Base-by-base conservation (phyloP, 192 early-diverging fungal genomes). In the Backusella luteola region DNA sequence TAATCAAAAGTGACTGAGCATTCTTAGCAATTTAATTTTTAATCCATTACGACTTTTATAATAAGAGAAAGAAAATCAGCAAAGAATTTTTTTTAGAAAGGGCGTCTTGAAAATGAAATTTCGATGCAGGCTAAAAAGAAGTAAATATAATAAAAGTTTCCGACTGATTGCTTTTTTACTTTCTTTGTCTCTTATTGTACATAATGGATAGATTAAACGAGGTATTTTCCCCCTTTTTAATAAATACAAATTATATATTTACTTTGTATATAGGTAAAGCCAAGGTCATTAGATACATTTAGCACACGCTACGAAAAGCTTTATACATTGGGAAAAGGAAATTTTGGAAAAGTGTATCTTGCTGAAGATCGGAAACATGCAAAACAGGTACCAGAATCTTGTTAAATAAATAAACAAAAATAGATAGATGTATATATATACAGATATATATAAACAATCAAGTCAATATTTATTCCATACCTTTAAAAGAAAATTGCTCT, bases 261-360 rank as follows among this genome's bases (percentile, higher is more conserved):
- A 75, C 11, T 46, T 6, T 41, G 23, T 42, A 15, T 19, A 17
- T 42, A 77, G 70, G 46, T 66, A 7, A 72, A 72, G 19, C 11
- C 56, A 41, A 38, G 76, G 32, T 42, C 49, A 52, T 34, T 49
- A 14, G 26, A 66, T 38, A 12, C 39, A n/a, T 73, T 79, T 39
- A 29, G 74, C 19, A 34, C 19, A 14, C 73, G 73, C 23, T 79
- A 79, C 44, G 21, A 36, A 6, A 79, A 56, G 7, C 21, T 79
- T 15, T 35, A 59, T 35, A 88, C 83, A 34, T 68, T 90, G 42
- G 89, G 89, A 14, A 85, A 90, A 71, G 89, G 89, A 15, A 90
- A 87, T 66, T 90, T 89, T 81, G 89, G 89, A 21, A 90, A 90
- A 69, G 89, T 90, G 5, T 84, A 88, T 36, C 73, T 90, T 21